phyloP scores from a whole-genome alignment of 2,329 filamentous ascomycete species.

The Exophiala viscosa region DNA sequence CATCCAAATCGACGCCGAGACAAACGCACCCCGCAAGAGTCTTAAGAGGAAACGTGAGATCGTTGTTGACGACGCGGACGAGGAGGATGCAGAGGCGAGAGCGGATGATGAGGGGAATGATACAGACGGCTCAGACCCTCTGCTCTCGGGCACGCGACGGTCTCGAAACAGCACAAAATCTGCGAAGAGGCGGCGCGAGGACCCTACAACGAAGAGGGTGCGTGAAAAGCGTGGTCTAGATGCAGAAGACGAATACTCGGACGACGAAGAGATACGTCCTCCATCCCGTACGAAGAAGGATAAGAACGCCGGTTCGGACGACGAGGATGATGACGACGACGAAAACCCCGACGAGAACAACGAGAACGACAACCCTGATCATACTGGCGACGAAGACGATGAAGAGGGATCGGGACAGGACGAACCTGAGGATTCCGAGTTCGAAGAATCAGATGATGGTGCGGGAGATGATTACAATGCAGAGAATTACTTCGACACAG shows the following conservation, averaged over 20 bases:
- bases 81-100: constrained; percentile 41
- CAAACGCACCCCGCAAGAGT: constrained; percentile 27
- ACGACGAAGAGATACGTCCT: constrained; percentile 34
- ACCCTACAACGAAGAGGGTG: constrained; percentile 19
- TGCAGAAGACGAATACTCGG: constrained; percentile 35
- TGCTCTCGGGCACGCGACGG: constrained; percentile 13
- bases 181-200: constrained; percentile 12
- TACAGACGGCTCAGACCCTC: constrained; percentile 17
- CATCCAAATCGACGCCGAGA: constrained; percentile 18
- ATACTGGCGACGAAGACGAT: constrained; percentile 41
- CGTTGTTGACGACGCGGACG: constrained; percentile 25
- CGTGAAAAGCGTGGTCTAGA: constrained; percentile 34
- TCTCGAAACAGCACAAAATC: constrained; percentile 9
- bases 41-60: constrained; percentile 31
- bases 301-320: constrained; percentile 31
- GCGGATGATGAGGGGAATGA: constrained; percentile 38
- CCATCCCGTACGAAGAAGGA: constrained; percentile 7
- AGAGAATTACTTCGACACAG: constrained; percentile 62
- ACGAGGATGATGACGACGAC: constrained; percentile 37
- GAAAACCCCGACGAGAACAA: constrained; percentile 31
- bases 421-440: constrained; percentile 56
- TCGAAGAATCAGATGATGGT: constrained; percentile 58
- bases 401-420: constrained; percentile 47
- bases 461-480: constrained; percentile 61
- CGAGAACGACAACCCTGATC: constrained; percentile 33